Base-by-base conservation (phyloP, 1,284 basidiomycete genomes). In the Tilletia caries region DNA sequence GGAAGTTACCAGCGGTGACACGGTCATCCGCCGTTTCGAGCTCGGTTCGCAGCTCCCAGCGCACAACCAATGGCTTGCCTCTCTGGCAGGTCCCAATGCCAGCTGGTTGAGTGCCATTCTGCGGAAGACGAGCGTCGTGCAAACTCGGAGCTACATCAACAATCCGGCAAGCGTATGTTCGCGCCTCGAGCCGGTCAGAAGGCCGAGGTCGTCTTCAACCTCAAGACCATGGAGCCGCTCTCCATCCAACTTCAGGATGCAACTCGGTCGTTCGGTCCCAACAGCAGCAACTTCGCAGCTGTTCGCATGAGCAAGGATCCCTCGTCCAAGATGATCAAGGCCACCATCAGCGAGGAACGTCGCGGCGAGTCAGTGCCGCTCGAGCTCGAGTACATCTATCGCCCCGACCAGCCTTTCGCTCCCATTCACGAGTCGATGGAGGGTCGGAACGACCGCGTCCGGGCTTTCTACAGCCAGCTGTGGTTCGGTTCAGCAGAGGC, bases 361-460 rank as follows among this genome's bases (percentile, higher is more conserved):
- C 87, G 85, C 29, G 90, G 89, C 60, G 87, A 88, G 64, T 87
- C 91, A 0, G 89, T 98, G 27, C 92, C 95, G 15, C 89, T 98
- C 44, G 83, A 86, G 66, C 89, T 98, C 78, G 87, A 89, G 76
- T 98, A 94, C 88, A 84, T 87, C 73, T 98, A 97, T 86, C 89
- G 91, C 79, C 93, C 95, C 18, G 89, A 91, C 25, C 90, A 90
- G 85, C 92, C 93, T 50, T 96, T 88, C 76, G 92, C 92, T 3
- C 93, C 95, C 37, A 94, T 98, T 78, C 95, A 97, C 82, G 95
- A 98, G 84, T 86, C 95, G 74, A 88, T 89, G 32, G 87, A 89
- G 18, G 92, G 89, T 74, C 91, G 95, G 79, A 98, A 95, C 86
- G 87, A 87, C 75, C 89, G 92, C 73, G 96, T 98, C 87, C 98